Base-by-base conservation (phyloP, 2,329 filamentous ascomycete genomes). In the Epicoccum sorghinum region DNA sequence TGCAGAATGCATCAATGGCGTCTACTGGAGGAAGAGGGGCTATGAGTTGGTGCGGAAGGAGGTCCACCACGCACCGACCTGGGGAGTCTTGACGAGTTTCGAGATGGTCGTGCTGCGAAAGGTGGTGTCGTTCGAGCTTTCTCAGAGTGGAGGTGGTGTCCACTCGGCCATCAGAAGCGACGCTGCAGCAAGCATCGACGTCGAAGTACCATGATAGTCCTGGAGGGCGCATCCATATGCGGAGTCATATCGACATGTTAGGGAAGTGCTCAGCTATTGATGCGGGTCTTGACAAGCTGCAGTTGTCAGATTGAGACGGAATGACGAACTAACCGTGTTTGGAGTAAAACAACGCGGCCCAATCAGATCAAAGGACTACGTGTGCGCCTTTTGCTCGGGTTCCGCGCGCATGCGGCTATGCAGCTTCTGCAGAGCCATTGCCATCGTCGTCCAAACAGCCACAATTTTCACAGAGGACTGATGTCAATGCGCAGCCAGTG, bases 1-100 rank as follows among this genome's bases (percentile, higher is more conserved):
- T 0, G 66, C 60, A 3, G 67, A 71, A 27, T 62, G 58, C 43
- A 39, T 67, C 3, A 67, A 66, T 30, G 67, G 66, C 3, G 50
- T 18, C 2, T 71, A 71, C 51, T 70, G 68, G 68, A 57, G 62
- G 23, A 65, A 53, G 42, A 64, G 54, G 41, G 67, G 68, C 10
- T 69, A 59, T 51, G 23, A 35, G 3, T 52, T 65, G 18, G 57
- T 69, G 0, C 52, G 66, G 25, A 53, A 56, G 35, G 56, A 35
- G 23, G 40, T 32, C 1, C 36, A 49, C 22, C 54, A 50, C 4
- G 25, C 41, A 5, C 60, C 59, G 1, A 52, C 59, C 7, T 71
- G 67, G 68, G 58, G 57, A 1, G 65, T 61, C 29, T 49, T 51
- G 45, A 61, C 57, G 7, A 59, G 45, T 10, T 69, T 70, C 42